Evolutionary conservation across 1,139 yeast genomes (phyloP), one percentile per base, ranked within the genome.

Genomic region (Taiozyma onychis): DNA sequence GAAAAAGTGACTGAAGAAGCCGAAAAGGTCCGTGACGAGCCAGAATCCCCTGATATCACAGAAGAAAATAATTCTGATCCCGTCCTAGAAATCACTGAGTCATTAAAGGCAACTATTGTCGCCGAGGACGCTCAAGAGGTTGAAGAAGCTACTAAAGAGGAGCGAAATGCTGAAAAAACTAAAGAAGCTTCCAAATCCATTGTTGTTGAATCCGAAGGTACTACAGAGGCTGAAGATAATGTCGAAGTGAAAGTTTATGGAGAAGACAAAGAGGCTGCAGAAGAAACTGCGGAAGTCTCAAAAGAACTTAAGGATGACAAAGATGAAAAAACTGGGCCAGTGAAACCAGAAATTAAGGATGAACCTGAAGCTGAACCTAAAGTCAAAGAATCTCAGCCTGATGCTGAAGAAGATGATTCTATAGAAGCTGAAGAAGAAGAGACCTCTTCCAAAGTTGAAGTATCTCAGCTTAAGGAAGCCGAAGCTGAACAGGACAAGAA

Each of bases 161-260:
- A 48, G 24, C 48, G 49, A 30, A 45, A 46, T 21, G 53, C 37
- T 18, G 48, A 48, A 16, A 44, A 42, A 3, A 30, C 22, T 41
- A 24, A 43, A 24, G 47, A 37, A 18, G 45, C 16, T 4, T 22
- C 39, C 13, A 34, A 43, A n/a, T 37, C 24, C 14, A 21, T 37
- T 22, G 27, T 13, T 16, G 14, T 24, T 9, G 39, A 26, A 21
- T 24, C 35, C 6, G 43, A 27, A 37, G 37, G 21, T 3, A 21
- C 42, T 24, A 39, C 41, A 28, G 26, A 21, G 5, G 27, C 30
- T 18, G 49, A 49, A 22, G 41, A 37, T 11, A 42, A 43, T 41
- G 46, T 45, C 39, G 48, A 46, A 21, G 50, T 45, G 37, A 48
- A 51, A 14, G 44, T 9, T 21, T 45, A 16, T n/a, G 16, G 45